phyloP scores from a whole-genome alignment of 352 stramenopile genomes.

The Phytophthora quininea region DNA sequence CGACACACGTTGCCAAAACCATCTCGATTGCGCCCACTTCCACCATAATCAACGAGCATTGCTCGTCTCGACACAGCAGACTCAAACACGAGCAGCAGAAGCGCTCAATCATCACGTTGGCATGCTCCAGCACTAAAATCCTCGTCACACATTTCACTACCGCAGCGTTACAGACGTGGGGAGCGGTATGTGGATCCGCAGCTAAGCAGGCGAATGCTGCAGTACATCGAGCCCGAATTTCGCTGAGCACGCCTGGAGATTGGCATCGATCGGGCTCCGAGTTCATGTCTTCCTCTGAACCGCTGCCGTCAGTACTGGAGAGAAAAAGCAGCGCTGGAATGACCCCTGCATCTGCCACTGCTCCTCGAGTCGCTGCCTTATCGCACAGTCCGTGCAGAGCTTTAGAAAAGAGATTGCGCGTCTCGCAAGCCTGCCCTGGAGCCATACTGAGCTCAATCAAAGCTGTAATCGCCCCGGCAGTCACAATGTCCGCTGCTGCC shows the following conservation, averaged over 20 bases:
- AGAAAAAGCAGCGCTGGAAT: constrained; percentile 67
- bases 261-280: neutral
- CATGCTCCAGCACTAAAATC: constrained; percentile 56
- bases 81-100: constrained; percentile 78
- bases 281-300: neutral
- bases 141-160: constrained; percentile 65
- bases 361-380: constrained; percentile 46
- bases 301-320: constrained; percentile 27
- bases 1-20: constrained; percentile 63
- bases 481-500: constrained; percentile 70
- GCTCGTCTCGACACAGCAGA: constrained; percentile 71
- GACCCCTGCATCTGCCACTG: constrained; percentile 58
- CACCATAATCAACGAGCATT: constrained; percentile 60
- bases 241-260: constrained; percentile 27
- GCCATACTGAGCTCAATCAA: constrained; percentile 70
- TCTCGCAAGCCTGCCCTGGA: constrained; percentile 49
- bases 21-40: constrained; percentile 57
- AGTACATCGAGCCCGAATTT: constrained; percentile 67
- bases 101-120: constrained; percentile 64
- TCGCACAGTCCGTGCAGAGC: constrained; percentile 74
- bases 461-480: constrained; percentile 64
- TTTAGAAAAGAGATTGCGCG: constrained; percentile 64
- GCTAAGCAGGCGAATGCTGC: constrained; percentile 70
- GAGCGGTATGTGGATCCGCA: constrained; percentile 41
- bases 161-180: constrained; percentile 46